Conservation (phyloP, 192 early-diverging fungal species). For the Jimgerdemannia lactiflua region DNA sequence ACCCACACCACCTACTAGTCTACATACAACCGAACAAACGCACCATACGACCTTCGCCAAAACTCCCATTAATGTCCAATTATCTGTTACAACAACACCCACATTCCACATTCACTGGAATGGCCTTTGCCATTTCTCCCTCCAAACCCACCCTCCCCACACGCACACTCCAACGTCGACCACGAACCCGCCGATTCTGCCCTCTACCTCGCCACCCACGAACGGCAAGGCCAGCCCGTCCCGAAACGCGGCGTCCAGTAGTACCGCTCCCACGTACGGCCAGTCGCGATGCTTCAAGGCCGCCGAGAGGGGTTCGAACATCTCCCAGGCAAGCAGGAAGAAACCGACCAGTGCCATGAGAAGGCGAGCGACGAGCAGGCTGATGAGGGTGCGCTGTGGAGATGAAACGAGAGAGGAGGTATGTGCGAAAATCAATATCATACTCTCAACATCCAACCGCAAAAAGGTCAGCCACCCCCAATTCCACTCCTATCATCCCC, state of each 20-base stretch:
- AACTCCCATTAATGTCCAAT: neutral
- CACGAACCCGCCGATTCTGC: neutral
- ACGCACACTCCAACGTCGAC: neutral
- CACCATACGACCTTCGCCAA: too few relatives aligned
- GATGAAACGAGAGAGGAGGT: neutral
- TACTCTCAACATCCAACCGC: neutral
- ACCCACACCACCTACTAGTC: too few relatives aligned
- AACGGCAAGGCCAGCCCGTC: neutral
- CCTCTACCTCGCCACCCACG: too few relatives aligned
- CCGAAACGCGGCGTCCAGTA: neutral
- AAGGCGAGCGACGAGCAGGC: neutral
- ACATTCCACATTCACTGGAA: neutral
- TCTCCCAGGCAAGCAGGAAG: neutral
- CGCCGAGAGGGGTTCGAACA: neutral
- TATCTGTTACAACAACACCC: neutral
- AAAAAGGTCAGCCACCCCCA: neutral
- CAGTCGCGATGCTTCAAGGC: neutral
- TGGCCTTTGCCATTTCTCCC: neutral
- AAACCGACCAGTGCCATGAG: neutral
- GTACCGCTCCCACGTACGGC: neutral
- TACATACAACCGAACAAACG: too few relatives aligned
- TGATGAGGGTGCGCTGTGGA: neutral
- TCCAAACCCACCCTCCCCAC: neutral
- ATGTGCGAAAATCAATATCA: neutral
- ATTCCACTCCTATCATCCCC: neutral